Evolutionary conservation across 108 stramenopile species (phyloP).

Genomic region (Nitzschia sp.): DNA sequence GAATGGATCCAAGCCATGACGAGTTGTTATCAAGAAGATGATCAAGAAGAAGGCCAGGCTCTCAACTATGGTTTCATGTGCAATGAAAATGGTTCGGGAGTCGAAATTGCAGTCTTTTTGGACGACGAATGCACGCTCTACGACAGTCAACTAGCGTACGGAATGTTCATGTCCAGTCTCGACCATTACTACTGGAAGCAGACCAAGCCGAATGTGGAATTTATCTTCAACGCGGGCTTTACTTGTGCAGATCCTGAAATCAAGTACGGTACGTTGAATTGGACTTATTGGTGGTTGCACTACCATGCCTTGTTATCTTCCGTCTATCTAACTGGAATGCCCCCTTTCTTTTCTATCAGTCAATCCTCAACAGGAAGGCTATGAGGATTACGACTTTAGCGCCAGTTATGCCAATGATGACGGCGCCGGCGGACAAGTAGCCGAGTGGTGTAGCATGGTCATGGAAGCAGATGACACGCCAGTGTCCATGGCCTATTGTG

Average conservation of each 20-base stretch:
- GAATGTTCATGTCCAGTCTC: conserved; percentile 6
- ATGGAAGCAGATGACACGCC: not conserved
- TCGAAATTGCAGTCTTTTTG: conserved; percentile 62
- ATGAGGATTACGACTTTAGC: not conserved
- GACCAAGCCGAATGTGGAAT: not conserved
- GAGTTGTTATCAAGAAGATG: conserved; percentile 3
- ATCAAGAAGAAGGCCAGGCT: not conserved
- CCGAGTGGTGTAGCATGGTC: conserved; percentile 20
- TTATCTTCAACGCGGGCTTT: not conserved
- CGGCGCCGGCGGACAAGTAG: conserved; percentile 3
- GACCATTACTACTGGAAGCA: not conserved
- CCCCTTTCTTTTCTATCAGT: no score
- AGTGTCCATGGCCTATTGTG: not conserved
- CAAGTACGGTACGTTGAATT: not conserved
- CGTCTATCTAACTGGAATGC: no score
- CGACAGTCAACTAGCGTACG: conserved; percentile 3
- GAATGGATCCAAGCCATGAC: not conserved
- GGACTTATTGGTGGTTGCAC: no score
- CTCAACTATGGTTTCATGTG: conserved; percentile 51
- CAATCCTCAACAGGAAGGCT: not conserved
- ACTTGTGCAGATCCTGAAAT: conserved; percentile 17
- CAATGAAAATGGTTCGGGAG: conserved; percentile 54
- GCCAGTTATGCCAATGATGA: not conserved
- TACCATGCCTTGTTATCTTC: no score
- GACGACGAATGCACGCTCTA: conserved; percentile 63